phyloP scores from a whole-genome alignment of 1,139 yeast genomes.

The Suhomyces bribrorum region DNA sequence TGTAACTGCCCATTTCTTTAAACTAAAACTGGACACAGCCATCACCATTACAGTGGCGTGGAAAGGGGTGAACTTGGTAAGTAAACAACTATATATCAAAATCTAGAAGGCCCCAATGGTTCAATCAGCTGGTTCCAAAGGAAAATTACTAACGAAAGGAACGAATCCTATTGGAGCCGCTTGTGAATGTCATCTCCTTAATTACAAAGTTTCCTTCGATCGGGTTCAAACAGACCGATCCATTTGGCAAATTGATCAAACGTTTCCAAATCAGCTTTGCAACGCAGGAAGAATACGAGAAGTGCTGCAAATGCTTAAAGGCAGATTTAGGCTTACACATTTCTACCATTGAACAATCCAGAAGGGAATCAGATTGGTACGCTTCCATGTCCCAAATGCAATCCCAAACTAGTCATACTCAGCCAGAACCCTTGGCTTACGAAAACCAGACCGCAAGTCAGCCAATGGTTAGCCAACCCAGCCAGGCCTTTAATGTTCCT shows the following conservation, averaged over 20 bases:
- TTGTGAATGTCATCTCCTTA: conserved; percentile 18
- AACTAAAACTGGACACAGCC: conserved; percentile 4
- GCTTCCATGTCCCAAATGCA: conserved; percentile 2
- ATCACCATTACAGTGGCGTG: conserved; percentile 15
- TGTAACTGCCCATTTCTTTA: conserved; percentile 21
- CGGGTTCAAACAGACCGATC: conserved; percentile 26
- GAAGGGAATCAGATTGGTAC: conserved; percentile 1
- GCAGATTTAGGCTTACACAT: conserved; percentile 6
- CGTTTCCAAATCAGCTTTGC: conserved; percentile 17
- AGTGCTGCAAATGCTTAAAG: conserved; percentile 12
- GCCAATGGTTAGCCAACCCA: neutral
- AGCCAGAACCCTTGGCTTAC: neutral
- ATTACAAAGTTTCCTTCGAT: conserved; percentile 26
- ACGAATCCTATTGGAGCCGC: conserved; percentile 15
- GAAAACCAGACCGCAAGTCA: neutral
- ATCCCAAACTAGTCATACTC: neutral
- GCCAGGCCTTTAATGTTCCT: too few species aligned
- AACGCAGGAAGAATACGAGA: conserved; percentile 9
- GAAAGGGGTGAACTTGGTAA: conserved; percentile 26
- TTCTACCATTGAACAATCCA: conserved; percentile 1
- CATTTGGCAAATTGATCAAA: conserved; percentile 20
- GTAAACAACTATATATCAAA: conserved; percentile 9
- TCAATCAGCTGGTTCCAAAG: neutral
- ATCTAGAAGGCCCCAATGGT: too few species aligned
- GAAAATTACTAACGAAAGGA: conserved; percentile 16